Conservation (phyloP, 1,139 yeast species). For the Saccharomyces hybrid region DNA sequence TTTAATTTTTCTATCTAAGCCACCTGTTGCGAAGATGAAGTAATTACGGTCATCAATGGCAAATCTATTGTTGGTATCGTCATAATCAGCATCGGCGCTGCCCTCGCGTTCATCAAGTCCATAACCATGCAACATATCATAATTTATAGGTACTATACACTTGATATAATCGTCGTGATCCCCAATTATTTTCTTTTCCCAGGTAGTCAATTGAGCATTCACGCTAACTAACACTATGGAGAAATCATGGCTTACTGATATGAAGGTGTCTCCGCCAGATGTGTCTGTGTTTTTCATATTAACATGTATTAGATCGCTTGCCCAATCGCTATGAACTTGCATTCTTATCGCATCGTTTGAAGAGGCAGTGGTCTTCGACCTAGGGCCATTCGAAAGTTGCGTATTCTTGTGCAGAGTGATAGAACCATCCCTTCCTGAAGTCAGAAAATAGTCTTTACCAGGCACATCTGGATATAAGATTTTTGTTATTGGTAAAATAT, state of each 20-base stretch:
- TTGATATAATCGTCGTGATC: slow-evolving; percentile 86
- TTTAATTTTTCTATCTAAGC: slow-evolving; percentile 68
- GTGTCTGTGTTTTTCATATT: background rate
- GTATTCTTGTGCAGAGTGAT: slow-evolving; percentile 38
- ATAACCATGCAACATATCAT: slow-evolving; percentile 6
- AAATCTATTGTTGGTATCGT: slow-evolving; percentile 12
- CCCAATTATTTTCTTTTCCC: slow-evolving; percentile 45
- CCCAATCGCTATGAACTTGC: slow-evolving; percentile 82
- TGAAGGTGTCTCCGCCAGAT: slow-evolving; percentile 39
- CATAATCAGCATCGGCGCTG: slow-evolving; percentile 7
- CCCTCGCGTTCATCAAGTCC: background rate
- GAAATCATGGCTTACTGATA: slow-evolving; percentile 78
- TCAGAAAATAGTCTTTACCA: slow-evolving; percentile 39
- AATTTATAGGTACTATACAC: slow-evolving; percentile 41
- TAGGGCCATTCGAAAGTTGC: slow-evolving; percentile 5
- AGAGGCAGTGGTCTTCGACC: slow-evolving; percentile 4
- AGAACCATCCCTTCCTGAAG: slow-evolving; percentile 89
- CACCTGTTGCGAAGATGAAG: slow-evolving; percentile 59
- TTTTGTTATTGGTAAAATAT: slow-evolving; percentile 32
- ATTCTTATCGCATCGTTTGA: slow-evolving; percentile 20
- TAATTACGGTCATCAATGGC: slow-evolving; percentile 11
- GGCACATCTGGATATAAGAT: slow-evolving; percentile 18
- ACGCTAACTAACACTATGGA: slow-evolving; percentile 58
- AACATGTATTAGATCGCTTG: slow-evolving; percentile 62
- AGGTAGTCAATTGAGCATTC: slow-evolving; percentile 39